Conservation (phyloP, 257 asterid species). For the Solanum chiquidenum region DNA sequence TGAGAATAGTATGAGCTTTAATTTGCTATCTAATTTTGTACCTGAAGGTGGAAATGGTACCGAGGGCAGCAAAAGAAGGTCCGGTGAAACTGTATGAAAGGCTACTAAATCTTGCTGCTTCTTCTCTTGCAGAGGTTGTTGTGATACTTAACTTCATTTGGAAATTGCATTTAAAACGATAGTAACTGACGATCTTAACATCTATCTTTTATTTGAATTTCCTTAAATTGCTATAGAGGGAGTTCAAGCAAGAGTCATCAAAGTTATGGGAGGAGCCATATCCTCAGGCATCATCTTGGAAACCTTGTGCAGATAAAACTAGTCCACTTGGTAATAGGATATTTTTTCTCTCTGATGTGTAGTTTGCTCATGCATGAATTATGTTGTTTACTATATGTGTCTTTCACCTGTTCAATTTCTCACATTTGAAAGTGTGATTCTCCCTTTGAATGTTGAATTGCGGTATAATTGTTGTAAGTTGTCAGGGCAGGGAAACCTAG, state of each 20-base stretch:
- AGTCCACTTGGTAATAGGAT: constrained; percentile 29
- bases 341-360: neutral
- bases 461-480: constrained; percentile 27
- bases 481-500: constrained; percentile 52
- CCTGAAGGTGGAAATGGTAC: constrained; percentile 16
- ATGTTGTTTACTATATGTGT: neutral
- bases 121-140: constrained; percentile 60
- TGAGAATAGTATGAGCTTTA: neutral
- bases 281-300: constrained; percentile 59
- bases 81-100: constrained; percentile 49
- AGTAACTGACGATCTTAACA: neutral
- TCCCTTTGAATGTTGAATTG: constrained; percentile 6
- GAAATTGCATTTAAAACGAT: neutral
- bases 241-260: constrained; percentile 24
- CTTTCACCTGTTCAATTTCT: neutral
- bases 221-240: constrained; percentile 26
- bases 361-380: neutral
- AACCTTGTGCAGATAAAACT: constrained; percentile 62
- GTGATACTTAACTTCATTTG: neutral
- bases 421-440: neutral
- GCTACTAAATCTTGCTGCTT: constrained; percentile 53
- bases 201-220: neutral
- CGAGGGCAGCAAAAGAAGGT: neutral
- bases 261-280: constrained; percentile 65
- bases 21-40: neutral